Evolutionary conservation across 768 basidiomycete genomes (phyloP).

Genomic region (Pisolithus sp.): DNA sequence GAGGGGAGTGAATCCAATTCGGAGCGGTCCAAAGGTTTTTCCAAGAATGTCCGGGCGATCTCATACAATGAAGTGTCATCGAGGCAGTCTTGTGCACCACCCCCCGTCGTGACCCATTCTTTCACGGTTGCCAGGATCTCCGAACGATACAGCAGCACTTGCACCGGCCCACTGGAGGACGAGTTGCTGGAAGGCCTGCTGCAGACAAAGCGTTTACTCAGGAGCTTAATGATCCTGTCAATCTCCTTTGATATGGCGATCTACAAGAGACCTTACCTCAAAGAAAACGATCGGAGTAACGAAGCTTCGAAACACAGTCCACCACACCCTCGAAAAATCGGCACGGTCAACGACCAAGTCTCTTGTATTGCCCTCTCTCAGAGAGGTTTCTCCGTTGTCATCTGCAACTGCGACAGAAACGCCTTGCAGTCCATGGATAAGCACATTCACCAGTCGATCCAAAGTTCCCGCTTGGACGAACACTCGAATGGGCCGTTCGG

Average conservation of each 20-base stretch:
- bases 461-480: slow-evolving; percentile 75
- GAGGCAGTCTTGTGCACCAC: slow-evolving; percentile 72
- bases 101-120: slow-evolving; percentile 68
- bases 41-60: slow-evolving; percentile 56
- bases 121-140: slow-evolving; percentile 60
- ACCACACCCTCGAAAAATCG: slow-evolving; percentile 77
- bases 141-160: slow-evolving; percentile 45
- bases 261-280: slow-evolving; percentile 48
- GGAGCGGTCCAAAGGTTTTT: slow-evolving; percentile 46
- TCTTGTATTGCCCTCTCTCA: slow-evolving; percentile 67
- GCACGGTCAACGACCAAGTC: slow-evolving; percentile 64
- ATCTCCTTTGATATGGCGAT: neutral
- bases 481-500: slow-evolving; percentile 68
- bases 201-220: slow-evolving; percentile 67
- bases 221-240: slow-evolving; percentile 39
- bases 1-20: slow-evolving; percentile 32
- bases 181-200: slow-evolving; percentile 38
- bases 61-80: slow-evolving; percentile 62
- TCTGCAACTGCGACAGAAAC: slow-evolving; percentile 79
- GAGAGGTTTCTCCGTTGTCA: slow-evolving; percentile 80
- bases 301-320: slow-evolving; percentile 78
- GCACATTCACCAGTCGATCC: slow-evolving; percentile 63
- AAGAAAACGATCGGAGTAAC: slow-evolving; percentile 78
- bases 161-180: slow-evolving; percentile 37
- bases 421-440: slow-evolving; percentile 71